These are phyloP conservation scores for Verticillium alfalfae DNA, from an alignment of 2,329 filamentous ascomycete genomes.

Conservation along the genomic window DNA sequence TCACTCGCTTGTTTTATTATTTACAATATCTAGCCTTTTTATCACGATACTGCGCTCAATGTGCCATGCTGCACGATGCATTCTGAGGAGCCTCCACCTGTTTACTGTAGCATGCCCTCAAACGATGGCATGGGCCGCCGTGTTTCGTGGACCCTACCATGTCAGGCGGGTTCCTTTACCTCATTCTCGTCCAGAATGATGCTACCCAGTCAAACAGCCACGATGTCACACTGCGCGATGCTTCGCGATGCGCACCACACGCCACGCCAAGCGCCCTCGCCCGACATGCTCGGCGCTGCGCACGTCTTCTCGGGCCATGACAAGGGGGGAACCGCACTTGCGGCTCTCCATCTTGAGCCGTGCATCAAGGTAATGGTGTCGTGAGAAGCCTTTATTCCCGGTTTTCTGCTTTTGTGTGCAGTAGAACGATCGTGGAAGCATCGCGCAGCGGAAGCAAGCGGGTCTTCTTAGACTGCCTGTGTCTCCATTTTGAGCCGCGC, in stretches of 20 bases:
- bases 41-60: background rate
- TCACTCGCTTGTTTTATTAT: background rate
- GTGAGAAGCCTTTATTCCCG: background rate
- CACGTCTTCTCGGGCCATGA: background rate
- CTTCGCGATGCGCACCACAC: background rate
- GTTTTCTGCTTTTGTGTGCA: background rate
- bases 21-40: background rate
- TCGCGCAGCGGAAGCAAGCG: constrained; percentile 8
- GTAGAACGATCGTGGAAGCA: constrained; percentile 1
- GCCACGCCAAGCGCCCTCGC: background rate
- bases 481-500: background rate
- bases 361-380: background rate
- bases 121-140: background rate
- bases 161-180: background rate
- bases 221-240: background rate
- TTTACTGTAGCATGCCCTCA: background rate
- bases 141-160: too few species aligned
- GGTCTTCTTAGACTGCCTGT: constrained; percentile 1
- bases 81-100: background rate
- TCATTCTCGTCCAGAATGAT: background rate
- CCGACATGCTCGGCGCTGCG: background rate
- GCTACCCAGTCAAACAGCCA: background rate
- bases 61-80: background rate
- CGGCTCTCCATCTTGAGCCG: background rate
- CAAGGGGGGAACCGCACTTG: background rate